Evolutionary conservation across 1,284 basidiomycete genomes (phyloP), one percentile per base, ranked within the genome.

Genomic region (Singerocomus inundabilis): DNA sequence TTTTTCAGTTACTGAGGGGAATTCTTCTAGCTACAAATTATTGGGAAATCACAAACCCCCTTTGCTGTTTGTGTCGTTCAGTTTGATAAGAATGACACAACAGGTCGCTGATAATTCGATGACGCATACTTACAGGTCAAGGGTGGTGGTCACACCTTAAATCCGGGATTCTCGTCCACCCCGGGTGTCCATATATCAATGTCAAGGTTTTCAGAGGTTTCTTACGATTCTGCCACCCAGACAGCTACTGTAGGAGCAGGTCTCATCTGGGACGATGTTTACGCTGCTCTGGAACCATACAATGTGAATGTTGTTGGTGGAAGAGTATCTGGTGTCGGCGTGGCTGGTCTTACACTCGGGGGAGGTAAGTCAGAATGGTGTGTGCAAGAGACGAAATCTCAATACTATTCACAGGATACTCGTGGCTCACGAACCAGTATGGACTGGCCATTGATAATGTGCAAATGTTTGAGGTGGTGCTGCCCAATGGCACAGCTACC

Each of bases 381-480:
- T 73, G 77, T 46, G 78, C 13, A 21, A 35, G 21, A 21, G 4
- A 34, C 9, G 15, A 33, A 18, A 39, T 3, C 13, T 25, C 6
- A 37, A n/a, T 16, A 6, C 10, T 1, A 24, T 32, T 32, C 6
- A 34, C 31, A 58, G 58, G 57, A 1, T 51, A 57, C n/a, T n/a
- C n/a, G n/a, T n/a, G n/a, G 44, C 16, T 57, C 26, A 50, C 51
- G 16, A 57, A 60, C 49, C 75, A 82, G 51, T 67, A 71, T 46
- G 77, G 80, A 15, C 54, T 82, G 48, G 73, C 75, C 0, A 56
- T 79, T n/a, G 80, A 82, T 55, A 80, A 67, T 2, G 66, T 80
- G 12, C 58, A 65, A 4, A 72, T 67, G 0, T 77, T 63, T 53
- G 76, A 81, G 48, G 61, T 82, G 6, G 78, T 79, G 15, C 65